Conservation (phyloP, 2,329 filamentous ascomycete genomes). For the Fusarium agapanthi region DNA sequence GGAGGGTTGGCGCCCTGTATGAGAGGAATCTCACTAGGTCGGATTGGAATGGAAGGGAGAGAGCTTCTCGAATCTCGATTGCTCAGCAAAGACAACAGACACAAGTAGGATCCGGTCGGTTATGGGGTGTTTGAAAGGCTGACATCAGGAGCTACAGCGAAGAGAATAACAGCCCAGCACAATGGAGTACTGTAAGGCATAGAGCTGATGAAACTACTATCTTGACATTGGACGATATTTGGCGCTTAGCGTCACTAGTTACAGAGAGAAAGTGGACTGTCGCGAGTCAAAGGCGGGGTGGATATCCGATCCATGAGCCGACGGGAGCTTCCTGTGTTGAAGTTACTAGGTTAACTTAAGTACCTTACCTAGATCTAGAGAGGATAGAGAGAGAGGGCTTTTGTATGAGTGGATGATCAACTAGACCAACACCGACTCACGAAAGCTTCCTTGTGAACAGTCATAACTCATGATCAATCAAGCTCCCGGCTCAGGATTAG, state of each 20-base stretch:
- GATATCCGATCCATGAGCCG: neutral
- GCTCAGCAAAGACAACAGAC: neutral
- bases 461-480: neutral
- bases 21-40: conserved; percentile 9
- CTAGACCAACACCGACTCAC: conserved; percentile 10
- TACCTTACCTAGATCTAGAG: neutral
- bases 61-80: neutral
- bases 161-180: neutral
- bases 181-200: neutral
- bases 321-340: conserved; percentile 1
- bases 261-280: conserved; percentile 1
- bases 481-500: conserved; percentile 16
- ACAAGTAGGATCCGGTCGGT: neutral
- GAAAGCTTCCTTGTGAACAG: neutral
- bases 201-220: neutral
- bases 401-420: conserved; percentile 10
- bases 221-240: neutral
- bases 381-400: neutral
- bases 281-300: neutral
- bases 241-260: neutral
- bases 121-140: conserved; percentile 8
- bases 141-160: neutral
- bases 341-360: neutral
- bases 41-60: conserved; percentile 25
- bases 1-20: conserved; percentile 13